Conservation (phyloP, 2,329 filamentous ascomycete species). For the Phoma herbarum region DNA sequence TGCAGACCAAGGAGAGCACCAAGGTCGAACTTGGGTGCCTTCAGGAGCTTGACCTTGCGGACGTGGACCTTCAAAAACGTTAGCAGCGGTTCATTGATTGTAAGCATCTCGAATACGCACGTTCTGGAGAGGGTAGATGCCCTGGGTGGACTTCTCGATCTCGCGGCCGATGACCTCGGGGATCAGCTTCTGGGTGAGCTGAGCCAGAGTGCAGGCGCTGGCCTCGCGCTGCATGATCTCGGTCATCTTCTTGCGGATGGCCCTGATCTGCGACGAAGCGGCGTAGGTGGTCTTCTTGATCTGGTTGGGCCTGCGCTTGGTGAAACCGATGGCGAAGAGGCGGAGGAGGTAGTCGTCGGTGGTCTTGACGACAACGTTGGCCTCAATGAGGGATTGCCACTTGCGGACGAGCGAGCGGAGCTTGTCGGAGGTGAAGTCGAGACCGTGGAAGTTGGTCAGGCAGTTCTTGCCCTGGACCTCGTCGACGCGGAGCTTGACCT, state of each 20-base stretch:
- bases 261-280: slow-evolving; percentile 93
- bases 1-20: slow-evolving; percentile 95
- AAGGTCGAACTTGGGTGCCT: slow-evolving; percentile 98
- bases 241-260: slow-evolving; percentile 99
- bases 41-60: slow-evolving; percentile 99
- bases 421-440: slow-evolving; percentile 99
- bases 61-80: slow-evolving; percentile 85
- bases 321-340: slow-evolving; percentile 99
- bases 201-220: slow-evolving; percentile 89
- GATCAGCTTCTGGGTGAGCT: slow-evolving; percentile 98
- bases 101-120: slow-evolving; percentile 62
- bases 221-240: slow-evolving; percentile 99
- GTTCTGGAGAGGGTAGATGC: slow-evolving; percentile 99
- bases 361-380: slow-evolving; percentile 99
- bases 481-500: slow-evolving; percentile 98
- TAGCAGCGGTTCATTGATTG: slow-evolving; percentile 1
- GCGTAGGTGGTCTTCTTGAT: slow-evolving; percentile 99
- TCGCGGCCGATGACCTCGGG: slow-evolving; percentile 99
- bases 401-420: slow-evolving; percentile 98
- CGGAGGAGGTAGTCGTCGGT: slow-evolving; percentile 99
- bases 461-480: slow-evolving; percentile 99
- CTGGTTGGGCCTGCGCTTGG: slow-evolving; percentile 98
- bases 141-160: slow-evolving; percentile 99
- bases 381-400: slow-evolving; percentile 99
- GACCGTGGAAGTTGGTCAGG: slow-evolving; percentile 99